Conservation (phyloP, 306 rosid species). For the Ochetophila trinervis region DNA sequence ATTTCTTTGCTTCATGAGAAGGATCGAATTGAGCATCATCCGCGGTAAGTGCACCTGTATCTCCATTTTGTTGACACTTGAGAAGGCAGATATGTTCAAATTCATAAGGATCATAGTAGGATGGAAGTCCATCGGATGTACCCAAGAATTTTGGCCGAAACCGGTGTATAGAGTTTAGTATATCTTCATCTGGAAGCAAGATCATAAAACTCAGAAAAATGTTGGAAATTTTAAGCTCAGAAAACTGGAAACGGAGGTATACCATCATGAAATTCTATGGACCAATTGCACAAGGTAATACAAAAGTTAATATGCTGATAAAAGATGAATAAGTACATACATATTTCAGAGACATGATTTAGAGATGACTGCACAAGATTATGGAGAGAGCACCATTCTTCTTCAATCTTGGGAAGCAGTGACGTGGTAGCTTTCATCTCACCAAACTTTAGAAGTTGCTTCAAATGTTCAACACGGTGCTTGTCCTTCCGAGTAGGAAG, state of each 20-base stretch:
- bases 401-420: slow-evolving; percentile 45
- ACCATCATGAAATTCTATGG: not conserved
- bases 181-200: slow-evolving; percentile 58
- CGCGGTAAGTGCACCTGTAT: slow-evolving; percentile 32
- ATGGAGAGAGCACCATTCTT: slow-evolving; percentile 79
- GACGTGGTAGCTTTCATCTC: slow-evolving; percentile 30
- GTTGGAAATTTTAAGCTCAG: not conserved
- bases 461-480: slow-evolving; percentile 52
- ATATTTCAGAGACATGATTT: slow-evolving; percentile 60
- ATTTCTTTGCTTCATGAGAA: slow-evolving; percentile 47
- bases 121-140: slow-evolving; percentile 44
- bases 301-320: slow-evolving; percentile 12
- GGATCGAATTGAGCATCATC: slow-evolving; percentile 39
- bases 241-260: not conserved
- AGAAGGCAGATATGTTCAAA: slow-evolving; percentile 55
- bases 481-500: slow-evolving; percentile 48
- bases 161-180: slow-evolving; percentile 60
- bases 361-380: slow-evolving; percentile 66
- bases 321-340: slow-evolving; percentile 43
- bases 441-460: slow-evolving; percentile 42
- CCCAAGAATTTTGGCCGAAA: slow-evolving; percentile 70
- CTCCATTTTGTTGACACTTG: slow-evolving; percentile 37
- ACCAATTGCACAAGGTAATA: not conserved
- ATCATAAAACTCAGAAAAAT: not conserved
- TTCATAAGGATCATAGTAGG: slow-evolving; percentile 47